Conservation (phyloP, 805 yeast genomes). For the Metschnikowia corniflorae region DNA sequence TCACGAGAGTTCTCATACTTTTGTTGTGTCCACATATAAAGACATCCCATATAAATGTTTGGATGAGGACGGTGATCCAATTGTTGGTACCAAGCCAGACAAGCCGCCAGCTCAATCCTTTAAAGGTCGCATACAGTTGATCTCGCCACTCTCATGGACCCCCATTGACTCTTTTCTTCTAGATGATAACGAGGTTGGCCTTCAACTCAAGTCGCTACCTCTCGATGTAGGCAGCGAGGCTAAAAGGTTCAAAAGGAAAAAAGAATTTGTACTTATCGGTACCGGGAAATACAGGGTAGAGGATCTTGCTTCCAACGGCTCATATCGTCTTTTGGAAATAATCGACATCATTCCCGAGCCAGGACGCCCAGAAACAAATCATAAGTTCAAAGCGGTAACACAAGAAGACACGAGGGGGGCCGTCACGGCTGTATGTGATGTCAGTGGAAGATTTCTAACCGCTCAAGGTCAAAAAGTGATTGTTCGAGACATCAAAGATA, state of each 20-base stretch:
- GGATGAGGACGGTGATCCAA: conserved; percentile 69
- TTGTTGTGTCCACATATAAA: conserved; percentile 56
- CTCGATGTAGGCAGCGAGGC: conserved; percentile 43
- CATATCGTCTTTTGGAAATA: conserved; percentile 68
- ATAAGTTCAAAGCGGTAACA: conserved; percentile 67
- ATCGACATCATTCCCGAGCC: conserved; percentile 88
- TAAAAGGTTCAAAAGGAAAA: conserved; percentile 45
- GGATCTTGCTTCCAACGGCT: conserved; percentile 76
- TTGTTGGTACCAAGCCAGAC: conserved; percentile 53
- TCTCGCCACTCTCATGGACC: conserved; percentile 76
- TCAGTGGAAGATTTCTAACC: conserved; percentile 78
- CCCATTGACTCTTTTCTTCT: conserved; percentile 67
- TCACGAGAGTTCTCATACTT: conserved; percentile 63
- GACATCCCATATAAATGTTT: conserved; percentile 59
- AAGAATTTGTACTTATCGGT: conserved; percentile 76
- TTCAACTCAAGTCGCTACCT: conserved; percentile 52
- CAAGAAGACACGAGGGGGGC: conserved; percentile 81
- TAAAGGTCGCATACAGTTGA: conserved; percentile 57
- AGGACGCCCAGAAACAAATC: conserved; percentile 77
- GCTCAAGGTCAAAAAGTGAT: conserved; percentile 84
- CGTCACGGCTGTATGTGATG: conserved; percentile 69
- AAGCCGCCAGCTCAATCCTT: conserved; percentile 55
- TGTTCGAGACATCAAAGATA: conserved; percentile 81
- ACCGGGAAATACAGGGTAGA: conserved; percentile 73
- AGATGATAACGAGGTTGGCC: conserved; percentile 63